Evolutionary conservation across 2,329 filamentous ascomycete genomes (phyloP), one percentile per base, ranked within the genome.

Genomic region (Boeremia exigua): DNA sequence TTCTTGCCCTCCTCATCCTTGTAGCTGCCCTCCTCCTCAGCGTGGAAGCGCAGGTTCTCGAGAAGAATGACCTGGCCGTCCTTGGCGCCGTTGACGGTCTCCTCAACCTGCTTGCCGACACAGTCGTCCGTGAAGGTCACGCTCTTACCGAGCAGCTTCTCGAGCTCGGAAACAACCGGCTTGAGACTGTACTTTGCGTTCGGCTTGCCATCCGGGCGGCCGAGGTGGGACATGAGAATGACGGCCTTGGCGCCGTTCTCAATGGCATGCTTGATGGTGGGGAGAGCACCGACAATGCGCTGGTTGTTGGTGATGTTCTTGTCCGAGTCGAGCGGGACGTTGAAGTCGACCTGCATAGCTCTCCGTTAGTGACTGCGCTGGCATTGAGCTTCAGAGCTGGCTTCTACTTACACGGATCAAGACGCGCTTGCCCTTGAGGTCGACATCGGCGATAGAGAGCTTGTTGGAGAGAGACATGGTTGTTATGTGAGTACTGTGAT

Each of bases 251-350:
- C 93, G 68, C 91, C 91, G 78, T 96, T 81, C 67, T 96, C 91
- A 72, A 95, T 82, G 74, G 92, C 92, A 79, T 96, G 88, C 83
- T 96, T 96, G 84, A 97, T 96, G 71, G 93, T 96, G 72, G 92
- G 92, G 63, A 96, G 82, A 72, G 95, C 95, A 75, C 95, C 96
- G 73, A 92, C 93, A 74, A 99, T 99, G 79, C 95, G 93, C 84
- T 99, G 95, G 81, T 89, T 92, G 87, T 99, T 99, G 79, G 95
- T 98, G 79, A 99, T 87, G 54, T 96, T 93, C 83, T 92, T 96
- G 77, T 95, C 84, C 68, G 83, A 86, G 77, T 99, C 92, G 74
- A 99, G 92, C 63, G 95, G 95, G 54, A 99, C 96, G 81, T 99
- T 99, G 88, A 99, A 99, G 86, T 99, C 95, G 78, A 99, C 94